phyloP scores from a whole-genome alignment of 768 basidiomycete species.

The Leccinum boreale region DNA sequence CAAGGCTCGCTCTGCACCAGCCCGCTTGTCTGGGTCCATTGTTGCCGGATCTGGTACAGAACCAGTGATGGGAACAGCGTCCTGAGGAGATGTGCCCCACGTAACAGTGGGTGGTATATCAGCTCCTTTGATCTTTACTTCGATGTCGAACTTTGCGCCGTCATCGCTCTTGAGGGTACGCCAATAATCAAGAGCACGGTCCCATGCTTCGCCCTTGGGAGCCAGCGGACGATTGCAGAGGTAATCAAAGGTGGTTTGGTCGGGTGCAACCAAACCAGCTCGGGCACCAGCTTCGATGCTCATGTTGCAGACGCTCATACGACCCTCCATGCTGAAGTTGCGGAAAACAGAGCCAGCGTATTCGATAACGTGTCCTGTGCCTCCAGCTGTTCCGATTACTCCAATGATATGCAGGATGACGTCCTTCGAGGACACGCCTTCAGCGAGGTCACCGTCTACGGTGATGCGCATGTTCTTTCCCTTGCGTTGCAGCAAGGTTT shows the following conservation, averaged over 20 bases:
- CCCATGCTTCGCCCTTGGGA: conserved; percentile 84
- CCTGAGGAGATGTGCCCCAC: conserved; percentile 94
- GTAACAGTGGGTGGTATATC: conserved; percentile 90
- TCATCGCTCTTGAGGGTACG: conserved; percentile 73
- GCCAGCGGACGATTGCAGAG: conserved; percentile 77
- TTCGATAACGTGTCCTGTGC: conserved; percentile 86
- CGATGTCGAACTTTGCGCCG: conserved; percentile 80
- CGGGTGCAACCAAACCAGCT: conserved; percentile 91
- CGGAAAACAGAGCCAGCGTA: conserved; percentile 89
- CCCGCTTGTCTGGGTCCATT: conserved; percentile 59
- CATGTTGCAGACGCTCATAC: conserved; percentile 94
- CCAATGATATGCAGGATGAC: conserved; percentile 91
- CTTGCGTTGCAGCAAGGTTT: conserved; percentile 83
- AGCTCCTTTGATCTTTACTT: conserved; percentile 73
- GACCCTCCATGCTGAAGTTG: conserved; percentile 82
- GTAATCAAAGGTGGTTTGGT: conserved; percentile 83
- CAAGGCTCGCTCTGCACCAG: conserved; percentile 71
- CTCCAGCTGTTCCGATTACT: conserved; percentile 89
- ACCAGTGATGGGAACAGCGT: conserved; percentile 83
- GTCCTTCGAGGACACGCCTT: conserved; percentile 87
- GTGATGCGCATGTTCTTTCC: conserved; percentile 91
- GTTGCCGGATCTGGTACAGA: conserved; percentile 76
- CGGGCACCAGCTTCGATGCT: conserved; percentile 92
- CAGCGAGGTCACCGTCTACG: conserved; percentile 75
- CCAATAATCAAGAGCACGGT: conserved; percentile 84